These are phyloP conservation scores for Dianthus caryophyllus DNA, from an alignment of 148 eudicot genomes.

Conservation along the genomic window DNA sequence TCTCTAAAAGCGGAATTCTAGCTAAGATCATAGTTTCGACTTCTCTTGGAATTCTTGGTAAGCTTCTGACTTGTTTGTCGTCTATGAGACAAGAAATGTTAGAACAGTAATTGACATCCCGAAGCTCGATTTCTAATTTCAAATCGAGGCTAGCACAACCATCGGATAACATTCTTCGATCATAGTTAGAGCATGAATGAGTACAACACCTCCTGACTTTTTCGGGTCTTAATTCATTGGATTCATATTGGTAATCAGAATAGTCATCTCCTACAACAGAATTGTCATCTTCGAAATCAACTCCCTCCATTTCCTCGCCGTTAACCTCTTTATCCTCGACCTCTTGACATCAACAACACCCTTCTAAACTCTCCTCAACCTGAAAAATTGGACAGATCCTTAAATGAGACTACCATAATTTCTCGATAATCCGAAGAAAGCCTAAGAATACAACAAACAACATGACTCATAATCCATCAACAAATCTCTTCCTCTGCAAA, in stretches of 20 bases:
- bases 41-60: slow-evolving; percentile 25
- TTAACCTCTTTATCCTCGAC: slow-evolving; percentile 19
- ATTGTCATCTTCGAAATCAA: too few species aligned
- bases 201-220: slow-evolving; percentile 27
- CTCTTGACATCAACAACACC: slow-evolving; percentile 20
- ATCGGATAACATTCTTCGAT: neutral
- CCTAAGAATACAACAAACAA: too few species aligned
- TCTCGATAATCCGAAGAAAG: too few species aligned
- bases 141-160: too few species aligned
- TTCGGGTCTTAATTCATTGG: slow-evolving; percentile 17
- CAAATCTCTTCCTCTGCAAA: too few species aligned
- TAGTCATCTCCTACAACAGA: too few species aligned
- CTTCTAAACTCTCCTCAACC: slow-evolving; percentile 11
- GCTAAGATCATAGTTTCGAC: slow-evolving; percentile 29
- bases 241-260: too few species aligned
- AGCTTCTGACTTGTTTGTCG: slow-evolving; percentile 34
- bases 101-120: slow-evolving; percentile 39
- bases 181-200: slow-evolving; percentile 2
- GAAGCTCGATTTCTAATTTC: slow-evolving; percentile 25
- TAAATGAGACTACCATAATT: too few species aligned
- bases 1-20: slow-evolving; percentile 30
- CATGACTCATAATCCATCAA: too few species aligned
- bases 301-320: slow-evolving; percentile 15
- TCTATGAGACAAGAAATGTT: slow-evolving; percentile 33
- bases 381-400: slow-evolving; percentile 1